Evolutionary conservation across 768 basidiomycete genomes (phyloP), one percentile per base, ranked within the genome.

Genomic region (Pisolithus marmoratus): DNA sequence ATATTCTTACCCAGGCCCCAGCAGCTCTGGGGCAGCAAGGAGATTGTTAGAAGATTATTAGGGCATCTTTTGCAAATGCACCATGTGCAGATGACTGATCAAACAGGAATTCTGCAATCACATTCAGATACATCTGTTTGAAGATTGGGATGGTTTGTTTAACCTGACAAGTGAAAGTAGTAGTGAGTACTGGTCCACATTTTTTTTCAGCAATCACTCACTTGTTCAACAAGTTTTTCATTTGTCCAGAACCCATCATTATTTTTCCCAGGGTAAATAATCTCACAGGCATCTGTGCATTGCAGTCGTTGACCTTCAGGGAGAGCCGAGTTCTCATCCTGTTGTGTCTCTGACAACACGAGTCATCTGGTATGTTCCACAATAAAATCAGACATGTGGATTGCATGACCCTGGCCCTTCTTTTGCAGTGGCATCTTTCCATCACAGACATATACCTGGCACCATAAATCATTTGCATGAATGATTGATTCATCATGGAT

Each of bases 351-450:
- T 2, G 45, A 53, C 20, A 63, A 48, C 8, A 45, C 51, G 29
- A 63, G 58, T 5, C 43, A 37, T 9, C 58, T 60, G 22, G 55
- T 55, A 14, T 49, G 50, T 34, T 63, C 54, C 27, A 49, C 50
- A 36, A 63, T 51, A 37, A 60, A 63, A 38, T 54, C 60, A 0
- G 55, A 63, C 22, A 61, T 45, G 49, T 61, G 60, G 29, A 63
- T 53, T 19, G 51, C 54, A 15, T 53, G 38, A 12, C 60, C 62
- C 20, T 56, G 49, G 2, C 60, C 53, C 24, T 63, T 73, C 46
- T 68, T 68, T 14, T 51, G 60, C 19, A 71, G 48, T 7, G 58
- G 58, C 47, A 59, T 55, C 48, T 72, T 52, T 2, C 56, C 64
- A 24, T 54, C 43, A 20, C 24, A 4, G 3, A 71, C 55, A 61